Conservation (phyloP, 2,329 filamentous ascomycete species). For the Paracoccidioides lutzii region DNA sequence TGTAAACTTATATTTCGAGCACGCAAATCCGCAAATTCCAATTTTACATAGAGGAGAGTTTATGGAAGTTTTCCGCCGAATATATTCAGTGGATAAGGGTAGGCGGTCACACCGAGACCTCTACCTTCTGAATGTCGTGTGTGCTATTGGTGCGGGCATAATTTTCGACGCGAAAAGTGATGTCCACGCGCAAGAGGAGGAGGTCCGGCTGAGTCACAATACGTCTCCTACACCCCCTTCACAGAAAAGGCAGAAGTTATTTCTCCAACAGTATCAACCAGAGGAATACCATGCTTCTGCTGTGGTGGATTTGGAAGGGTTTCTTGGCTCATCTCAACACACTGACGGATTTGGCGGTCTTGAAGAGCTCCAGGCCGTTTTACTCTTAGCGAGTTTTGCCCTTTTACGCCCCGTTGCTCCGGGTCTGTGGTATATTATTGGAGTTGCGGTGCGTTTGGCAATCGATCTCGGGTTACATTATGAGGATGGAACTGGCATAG, state of each 20-base stretch:
- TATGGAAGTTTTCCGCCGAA: constrained; percentile 71
- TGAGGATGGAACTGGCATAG: constrained; percentile 65
- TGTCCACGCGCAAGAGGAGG: constrained; percentile 7
- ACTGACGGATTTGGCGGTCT: constrained; percentile 64
- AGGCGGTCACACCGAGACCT: constrained; percentile 63
- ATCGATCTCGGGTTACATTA: constrained; percentile 88
- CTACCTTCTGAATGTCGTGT: constrained; percentile 95
- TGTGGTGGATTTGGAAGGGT: constrained; percentile 80
- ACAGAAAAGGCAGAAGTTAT: constrained; percentile 40
- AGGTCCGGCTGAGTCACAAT: background rate
- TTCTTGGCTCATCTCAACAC: constrained; percentile 53
- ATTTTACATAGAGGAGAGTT: constrained; percentile 83
- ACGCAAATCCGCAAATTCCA: constrained; percentile 91
- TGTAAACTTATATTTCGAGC: constrained; percentile 80
- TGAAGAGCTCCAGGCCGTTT: constrained; percentile 85
- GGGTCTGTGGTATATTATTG: constrained; percentile 93
- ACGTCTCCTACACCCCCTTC: constrained; percentile 16
- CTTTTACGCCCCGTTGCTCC: constrained; percentile 82
- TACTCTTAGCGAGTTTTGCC: constrained; percentile 82
- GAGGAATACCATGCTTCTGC: constrained; percentile 95
- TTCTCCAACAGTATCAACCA: constrained; percentile 56
- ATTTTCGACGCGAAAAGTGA: constrained; percentile 50
- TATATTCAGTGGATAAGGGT: constrained; percentile 57
- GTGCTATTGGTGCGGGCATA: constrained; percentile 87
- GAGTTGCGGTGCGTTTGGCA: constrained; percentile 77